A percentile compares a stretch with the other conserved stretches of the same genome.
These are phyloP conservation scores for Tricholoma matsutake DNA, from an alignment of 768 basidiomycete genomes.

Conservation along the genomic window DNA sequence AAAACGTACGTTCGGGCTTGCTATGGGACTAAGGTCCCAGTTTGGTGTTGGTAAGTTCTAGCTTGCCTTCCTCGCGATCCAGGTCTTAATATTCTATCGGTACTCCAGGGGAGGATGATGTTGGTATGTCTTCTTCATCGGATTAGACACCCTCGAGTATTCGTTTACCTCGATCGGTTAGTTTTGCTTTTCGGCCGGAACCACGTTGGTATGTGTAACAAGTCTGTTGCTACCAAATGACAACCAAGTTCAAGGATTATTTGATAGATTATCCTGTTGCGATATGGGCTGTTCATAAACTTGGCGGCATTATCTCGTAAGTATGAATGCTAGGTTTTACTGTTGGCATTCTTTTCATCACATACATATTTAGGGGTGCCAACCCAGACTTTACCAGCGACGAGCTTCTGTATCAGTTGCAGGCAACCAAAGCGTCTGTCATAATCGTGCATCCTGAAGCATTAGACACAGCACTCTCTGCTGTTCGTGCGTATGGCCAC, in stretches of 20 bases:
- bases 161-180: conserved; percentile 18
- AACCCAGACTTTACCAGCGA: conserved; percentile 55
- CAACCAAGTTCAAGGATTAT: background rate
- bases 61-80: background rate
- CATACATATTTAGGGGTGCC: conserved; percentile 41
- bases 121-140: conserved; percentile 38
- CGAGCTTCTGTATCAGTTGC: conserved; percentile 57
- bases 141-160: background rate
- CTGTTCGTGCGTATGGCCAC: conserved; percentile 29
- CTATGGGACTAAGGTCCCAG: conserved; percentile 40
- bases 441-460: conserved; percentile 47
- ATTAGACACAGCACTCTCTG: conserved; percentile 39
- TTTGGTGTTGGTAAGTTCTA: conserved; percentile 41
- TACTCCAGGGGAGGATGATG: conserved; percentile 42
- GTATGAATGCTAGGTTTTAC: conserved; percentile 16
- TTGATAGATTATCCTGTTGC: conserved; percentile 50
- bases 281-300: conserved; percentile 53
- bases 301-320: conserved; percentile 58
- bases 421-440: conserved; percentile 44
- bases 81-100: background rate
- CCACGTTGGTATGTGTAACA: conserved; percentile 44
- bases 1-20: conserved; percentile 43
- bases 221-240: background rate
- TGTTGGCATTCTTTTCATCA: background rate
- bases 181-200: conserved; percentile 67